Evolutionary conservation across 805 yeast species (phyloP).

Genomic region (Lachancea meyersii): DNA sequence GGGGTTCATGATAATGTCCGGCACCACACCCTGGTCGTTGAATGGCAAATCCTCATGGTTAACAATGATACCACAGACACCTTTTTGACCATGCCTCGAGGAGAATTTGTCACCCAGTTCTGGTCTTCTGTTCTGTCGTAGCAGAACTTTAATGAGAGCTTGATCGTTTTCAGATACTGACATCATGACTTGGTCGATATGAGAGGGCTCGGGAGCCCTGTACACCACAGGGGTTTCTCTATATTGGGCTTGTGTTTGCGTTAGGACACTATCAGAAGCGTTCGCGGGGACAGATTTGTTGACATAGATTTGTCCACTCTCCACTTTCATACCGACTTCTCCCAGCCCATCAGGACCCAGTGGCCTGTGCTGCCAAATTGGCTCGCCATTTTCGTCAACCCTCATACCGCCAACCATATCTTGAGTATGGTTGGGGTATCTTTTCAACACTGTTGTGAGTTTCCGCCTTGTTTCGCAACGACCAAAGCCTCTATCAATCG

Average conservation of each 20-base stretch:
- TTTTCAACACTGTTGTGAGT: slow-evolving; percentile 80
- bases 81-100: slow-evolving; percentile 96
- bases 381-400: slow-evolving; percentile 71
- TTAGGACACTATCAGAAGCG: slow-evolving; percentile 52
- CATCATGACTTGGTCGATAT: slow-evolving; percentile 96
- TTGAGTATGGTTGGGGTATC: slow-evolving; percentile 89
- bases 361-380: slow-evolving; percentile 79
- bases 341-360: slow-evolving; percentile 95
- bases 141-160: slow-evolving; percentile 82
- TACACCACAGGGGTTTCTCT: slow-evolving; percentile 89
- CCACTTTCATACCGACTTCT: slow-evolving; percentile 87
- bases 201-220: slow-evolving; percentile 92
- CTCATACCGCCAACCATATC: slow-evolving; percentile 91
- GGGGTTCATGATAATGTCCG: slow-evolving; percentile 95
- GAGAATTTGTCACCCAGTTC: slow-evolving; percentile 97
- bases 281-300: slow-evolving; percentile 90
- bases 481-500: slow-evolving; percentile 94
- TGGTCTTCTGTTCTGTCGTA: slow-evolving; percentile 95
- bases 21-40: slow-evolving; percentile 92
- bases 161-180: slow-evolving; percentile 93
- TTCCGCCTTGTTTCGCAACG: slow-evolving; percentile 94
- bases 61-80: slow-evolving; percentile 96
- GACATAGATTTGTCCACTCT: slow-evolving; percentile 88
- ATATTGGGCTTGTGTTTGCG: slow-evolving; percentile 44
- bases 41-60: slow-evolving; percentile 99